These are phyloP conservation scores for Vitis cinerea DNA, from an alignment of 164 flowering plant genomes.

Conservation along the genomic window DNA sequence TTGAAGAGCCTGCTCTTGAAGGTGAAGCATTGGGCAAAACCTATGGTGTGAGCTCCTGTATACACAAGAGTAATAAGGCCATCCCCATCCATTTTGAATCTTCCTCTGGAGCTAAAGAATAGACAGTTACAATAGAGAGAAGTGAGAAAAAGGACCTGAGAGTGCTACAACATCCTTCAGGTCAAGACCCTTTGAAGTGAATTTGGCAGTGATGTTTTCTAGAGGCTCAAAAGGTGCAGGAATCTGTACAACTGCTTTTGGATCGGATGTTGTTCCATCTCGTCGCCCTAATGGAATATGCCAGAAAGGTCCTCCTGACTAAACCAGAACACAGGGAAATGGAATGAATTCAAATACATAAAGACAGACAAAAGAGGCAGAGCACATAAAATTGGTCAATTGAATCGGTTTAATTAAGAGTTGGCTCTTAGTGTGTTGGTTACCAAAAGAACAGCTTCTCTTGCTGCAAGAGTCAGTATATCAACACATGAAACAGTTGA, in stretches of 20 bases:
- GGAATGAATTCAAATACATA: too few species aligned
- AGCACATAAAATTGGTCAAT: not conserved
- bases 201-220: conserved; percentile 55
- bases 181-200: conserved; percentile 66
- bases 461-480: conserved; percentile 60
- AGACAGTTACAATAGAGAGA: not conserved
- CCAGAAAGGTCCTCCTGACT: conserved; percentile 78
- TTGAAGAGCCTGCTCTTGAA: conserved; percentile 70
- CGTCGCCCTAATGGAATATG: conserved; percentile 50
- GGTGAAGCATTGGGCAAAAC: conserved; percentile 67
- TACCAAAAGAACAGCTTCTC: conserved; percentile 56
- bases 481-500: conserved; percentile 61
- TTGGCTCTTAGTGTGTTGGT: not conserved
- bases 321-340: not conserved
- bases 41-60: conserved; percentile 77
- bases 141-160: conserved; percentile 44
- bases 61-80: not conserved
- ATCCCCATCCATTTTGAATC: not conserved
- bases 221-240: conserved; percentile 69
- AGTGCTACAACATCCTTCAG: conserved; percentile 68
- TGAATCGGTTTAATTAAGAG: too few species aligned
- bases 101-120: too few species aligned
- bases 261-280: conserved; percentile 58
- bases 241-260: conserved; percentile 45
- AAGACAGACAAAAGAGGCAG: not conserved